Conservation (phyloP, 371 early-diverging fungal species). For the Smittium culicis region DNA sequence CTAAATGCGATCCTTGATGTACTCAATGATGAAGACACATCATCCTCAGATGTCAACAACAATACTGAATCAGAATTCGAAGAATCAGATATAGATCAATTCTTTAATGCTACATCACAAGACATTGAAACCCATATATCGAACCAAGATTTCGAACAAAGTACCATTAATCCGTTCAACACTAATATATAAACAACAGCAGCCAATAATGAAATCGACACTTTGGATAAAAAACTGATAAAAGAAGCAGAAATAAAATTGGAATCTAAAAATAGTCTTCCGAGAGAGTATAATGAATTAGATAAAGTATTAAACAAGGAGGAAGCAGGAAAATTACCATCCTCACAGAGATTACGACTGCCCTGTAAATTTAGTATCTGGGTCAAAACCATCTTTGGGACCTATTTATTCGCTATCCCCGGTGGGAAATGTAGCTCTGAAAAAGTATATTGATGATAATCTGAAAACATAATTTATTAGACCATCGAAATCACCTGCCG, state of each 20-base stretch:
- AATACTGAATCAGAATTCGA: neutral
- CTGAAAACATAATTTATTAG: constrained; percentile 10
- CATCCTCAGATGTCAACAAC: neutral
- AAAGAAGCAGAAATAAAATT: neutral
- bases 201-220: constrained; percentile 34
- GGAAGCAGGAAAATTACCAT: constrained; percentile 18
- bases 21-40: neutral
- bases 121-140: constrained; percentile 30
- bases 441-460: constrained; percentile 10
- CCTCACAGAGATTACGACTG: constrained; percentile 9
- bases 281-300: neutral
- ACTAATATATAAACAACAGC: no score
- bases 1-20: neutral
- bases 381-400: neutral
- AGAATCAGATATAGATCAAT: neutral
- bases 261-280: neutral
- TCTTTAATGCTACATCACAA: constrained; percentile 10
- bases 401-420: constrained; percentile 13
- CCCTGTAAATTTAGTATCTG: constrained; percentile 9
- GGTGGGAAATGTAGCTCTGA: constrained; percentile 3
- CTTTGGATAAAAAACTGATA: neutral
- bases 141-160: no score
- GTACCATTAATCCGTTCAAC: no score
- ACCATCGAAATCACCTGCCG: constrained; percentile 26
- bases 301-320: neutral